Percentiles rank a stretch among this genome's conserved stretches.
Evolutionary conservation across 2,329 filamentous ascomycete genomes (phyloP).

Genomic region (Lasiodiplodia sp.): DNA sequence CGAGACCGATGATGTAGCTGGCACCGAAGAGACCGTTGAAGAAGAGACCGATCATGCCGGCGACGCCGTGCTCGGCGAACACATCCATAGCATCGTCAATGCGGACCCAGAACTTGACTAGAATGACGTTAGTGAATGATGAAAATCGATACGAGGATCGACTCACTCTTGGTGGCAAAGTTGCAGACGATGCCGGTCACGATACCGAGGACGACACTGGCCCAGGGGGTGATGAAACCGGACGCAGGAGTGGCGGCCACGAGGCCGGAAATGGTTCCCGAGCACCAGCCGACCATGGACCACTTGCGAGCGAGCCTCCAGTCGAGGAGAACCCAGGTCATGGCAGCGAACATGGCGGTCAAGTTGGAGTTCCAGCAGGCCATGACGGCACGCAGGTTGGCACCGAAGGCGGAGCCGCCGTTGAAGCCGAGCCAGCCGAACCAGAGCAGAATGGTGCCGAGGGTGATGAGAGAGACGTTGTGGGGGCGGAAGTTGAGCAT

Average conservation of each 20-base stretch:
- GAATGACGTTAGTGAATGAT: slow-evolving; percentile 34
- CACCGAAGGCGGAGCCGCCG: slow-evolving; percentile 91
- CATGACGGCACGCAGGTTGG: slow-evolving; percentile 92
- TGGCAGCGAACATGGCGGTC: slow-evolving; percentile 88
- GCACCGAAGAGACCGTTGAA: slow-evolving; percentile 80
- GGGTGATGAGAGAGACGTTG: slow-evolving; percentile 96
- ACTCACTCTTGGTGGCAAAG: slow-evolving; percentile 85
- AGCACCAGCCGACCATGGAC: slow-evolving; percentile 94
- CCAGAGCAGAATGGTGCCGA: slow-evolving; percentile 95
- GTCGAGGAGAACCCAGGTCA: slow-evolving; percentile 95
- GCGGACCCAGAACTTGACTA: slow-evolving; percentile 75
- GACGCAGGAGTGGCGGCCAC: slow-evolving; percentile 87
- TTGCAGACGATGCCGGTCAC: slow-evolving; percentile 75
- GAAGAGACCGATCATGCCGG: slow-evolving; percentile 81
- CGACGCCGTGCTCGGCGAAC: slow-evolving; percentile 87
- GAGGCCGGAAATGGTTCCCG: slow-evolving; percentile 83
- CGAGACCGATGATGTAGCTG: slow-evolving; percentile 75
- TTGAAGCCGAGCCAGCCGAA: slow-evolving; percentile 99
- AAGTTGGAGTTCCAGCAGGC: slow-evolving; percentile 98
- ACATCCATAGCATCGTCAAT: slow-evolving; percentile 90
- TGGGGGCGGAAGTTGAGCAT: slow-evolving; percentile 94
- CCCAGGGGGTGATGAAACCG: slow-evolving; percentile 77
- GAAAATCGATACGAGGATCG: not conserved
- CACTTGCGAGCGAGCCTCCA: slow-evolving; percentile 93
- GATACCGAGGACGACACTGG: slow-evolving; percentile 66